Conservation (phyloP, 2,329 filamentous ascomycete genomes). For the Fusarium staphyleae region DNA sequence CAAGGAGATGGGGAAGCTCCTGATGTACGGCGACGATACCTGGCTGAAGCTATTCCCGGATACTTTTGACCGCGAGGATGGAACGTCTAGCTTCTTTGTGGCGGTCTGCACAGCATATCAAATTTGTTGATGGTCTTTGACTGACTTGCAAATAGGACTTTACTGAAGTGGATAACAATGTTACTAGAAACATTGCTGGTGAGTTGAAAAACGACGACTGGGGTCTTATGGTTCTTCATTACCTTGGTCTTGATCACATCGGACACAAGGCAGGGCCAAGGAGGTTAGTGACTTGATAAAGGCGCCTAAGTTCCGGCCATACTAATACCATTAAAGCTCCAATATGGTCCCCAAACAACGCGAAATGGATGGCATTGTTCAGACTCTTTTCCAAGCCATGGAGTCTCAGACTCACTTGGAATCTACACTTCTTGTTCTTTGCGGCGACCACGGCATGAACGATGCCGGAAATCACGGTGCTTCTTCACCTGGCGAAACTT, state of each 20-base stretch:
- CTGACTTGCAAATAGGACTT: slow-evolving; percentile 72
- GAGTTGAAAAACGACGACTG: slow-evolving; percentile 84
- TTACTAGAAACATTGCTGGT: slow-evolving; percentile 83
- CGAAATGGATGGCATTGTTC: slow-evolving; percentile 90
- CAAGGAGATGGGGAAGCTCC: slow-evolving; percentile 72
- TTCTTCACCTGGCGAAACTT: slow-evolving; percentile 92
- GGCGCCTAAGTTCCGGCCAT: neutral
- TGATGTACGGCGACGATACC: slow-evolving; percentile 98
- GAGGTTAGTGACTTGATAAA: slow-evolving; percentile 58
- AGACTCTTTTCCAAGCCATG: slow-evolving; percentile 78
- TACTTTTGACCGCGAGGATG: slow-evolving; percentile 86
- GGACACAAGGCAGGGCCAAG: slow-evolving; percentile 93
- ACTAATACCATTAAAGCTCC: slow-evolving; percentile 58
- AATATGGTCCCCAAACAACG: slow-evolving; percentile 92
- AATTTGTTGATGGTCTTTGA: neutral
- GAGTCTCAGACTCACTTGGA: slow-evolving; percentile 72
- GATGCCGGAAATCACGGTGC: slow-evolving; percentile 97
- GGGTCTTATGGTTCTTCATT: slow-evolving; percentile 94
- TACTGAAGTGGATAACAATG: slow-evolving; percentile 96
- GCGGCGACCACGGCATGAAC: slow-evolving; percentile 99
- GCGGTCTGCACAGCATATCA: slow-evolving; percentile 68
- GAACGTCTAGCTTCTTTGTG: slow-evolving; percentile 97
- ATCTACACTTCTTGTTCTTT: slow-evolving; percentile 83
- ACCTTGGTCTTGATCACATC: slow-evolving; percentile 94
- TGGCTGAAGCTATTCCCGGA: slow-evolving; percentile 96